Evolutionary conservation across 768 basidiomycete species (phyloP), one percentile per base, ranked within the genome.

Genomic region (Epithele typhae): DNA sequence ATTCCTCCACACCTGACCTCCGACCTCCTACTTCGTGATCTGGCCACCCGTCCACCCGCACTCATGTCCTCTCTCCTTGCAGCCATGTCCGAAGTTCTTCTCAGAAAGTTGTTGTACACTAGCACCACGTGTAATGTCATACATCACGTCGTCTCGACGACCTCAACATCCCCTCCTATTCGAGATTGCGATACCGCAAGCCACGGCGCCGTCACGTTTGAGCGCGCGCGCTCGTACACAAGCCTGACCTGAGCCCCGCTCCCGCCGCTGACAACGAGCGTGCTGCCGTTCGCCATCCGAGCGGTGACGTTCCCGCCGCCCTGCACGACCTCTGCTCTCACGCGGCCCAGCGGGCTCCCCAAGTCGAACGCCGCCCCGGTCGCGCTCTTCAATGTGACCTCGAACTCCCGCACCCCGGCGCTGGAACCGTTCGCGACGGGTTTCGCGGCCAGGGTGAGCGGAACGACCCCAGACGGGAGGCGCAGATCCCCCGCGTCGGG

Each of bases 171-270:
- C 27, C 21, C 41, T 12, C 19, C n/a, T 3, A 10, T 18, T 5
- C 22, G n/a, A 12, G 24, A 33, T 18, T 43, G 41, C 27, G 41
- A 43, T 9, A 43, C 41, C 5, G 41, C 11, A 5, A 22, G 9
- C 41, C 41, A 43, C 4, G 41, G 30, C 27, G 27, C 30, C 2
- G 30, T 43, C 30, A 18, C 15, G 32, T 43, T 43, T 24, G 41
- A 15, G 30, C 30, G 41, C 30, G 41, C 41, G 9, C 41, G 41
- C 41, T 43, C 41, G 22, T 43, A 43, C 27, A 43, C 32, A 10
- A 43, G 41, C 11, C 32, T 15, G 21, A 43, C 32, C 41, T 32
- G 18, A 4, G 41, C 22, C n/a, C 15, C 35, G 25, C 5, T 21
- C 7, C 19, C 41, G 41, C 41, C 41, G 11, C 15, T 24, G 18